These are phyloP conservation scores for Mrakia hoshinonis DNA, from an alignment of 768 basidiomycete genomes.

Conservation along the genomic window DNA sequence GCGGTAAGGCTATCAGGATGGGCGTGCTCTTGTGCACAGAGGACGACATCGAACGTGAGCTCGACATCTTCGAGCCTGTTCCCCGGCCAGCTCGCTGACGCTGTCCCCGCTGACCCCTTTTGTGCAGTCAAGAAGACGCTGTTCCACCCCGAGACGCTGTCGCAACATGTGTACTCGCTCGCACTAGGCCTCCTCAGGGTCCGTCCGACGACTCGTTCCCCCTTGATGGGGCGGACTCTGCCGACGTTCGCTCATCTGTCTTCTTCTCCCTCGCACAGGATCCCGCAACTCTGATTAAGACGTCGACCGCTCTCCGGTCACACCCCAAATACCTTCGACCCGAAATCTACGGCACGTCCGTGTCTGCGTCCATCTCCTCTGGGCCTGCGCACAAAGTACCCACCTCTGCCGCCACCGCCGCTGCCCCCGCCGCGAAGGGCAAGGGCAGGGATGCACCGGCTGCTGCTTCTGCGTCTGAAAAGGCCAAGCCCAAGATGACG, in stretches of 20 bases:
- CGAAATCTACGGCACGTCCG: conserved; percentile 1
- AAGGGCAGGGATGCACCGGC: neutral
- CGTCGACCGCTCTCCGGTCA: neutral
- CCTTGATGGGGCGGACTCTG: too few relatives aligned
- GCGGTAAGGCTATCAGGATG: neutral
- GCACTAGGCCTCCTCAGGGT: neutral
- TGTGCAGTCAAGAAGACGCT: neutral
- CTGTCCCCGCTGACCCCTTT: too few relatives aligned
- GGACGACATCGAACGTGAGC: conserved; percentile 4
- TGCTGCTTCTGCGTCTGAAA: neutral
- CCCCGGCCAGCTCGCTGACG: too few relatives aligned
- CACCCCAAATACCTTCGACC: conserved; percentile 5
- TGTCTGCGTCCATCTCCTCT: neutral
- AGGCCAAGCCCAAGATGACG: neutral
- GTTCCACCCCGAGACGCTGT: neutral
- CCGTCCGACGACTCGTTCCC: neutral
- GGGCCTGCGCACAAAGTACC: neutral
- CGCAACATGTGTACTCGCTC: conserved; percentile 6
- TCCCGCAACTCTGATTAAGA: neutral
- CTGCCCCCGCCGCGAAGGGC: neutral
- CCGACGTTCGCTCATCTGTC: neutral
- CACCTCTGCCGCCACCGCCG: neutral
- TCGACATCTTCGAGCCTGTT: too few relatives aligned
- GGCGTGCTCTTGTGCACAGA: conserved; percentile 4
- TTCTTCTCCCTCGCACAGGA: neutral